Conservation (phyloP, 257 asterid genomes). For the Mitragyna speciosa region DNA sequence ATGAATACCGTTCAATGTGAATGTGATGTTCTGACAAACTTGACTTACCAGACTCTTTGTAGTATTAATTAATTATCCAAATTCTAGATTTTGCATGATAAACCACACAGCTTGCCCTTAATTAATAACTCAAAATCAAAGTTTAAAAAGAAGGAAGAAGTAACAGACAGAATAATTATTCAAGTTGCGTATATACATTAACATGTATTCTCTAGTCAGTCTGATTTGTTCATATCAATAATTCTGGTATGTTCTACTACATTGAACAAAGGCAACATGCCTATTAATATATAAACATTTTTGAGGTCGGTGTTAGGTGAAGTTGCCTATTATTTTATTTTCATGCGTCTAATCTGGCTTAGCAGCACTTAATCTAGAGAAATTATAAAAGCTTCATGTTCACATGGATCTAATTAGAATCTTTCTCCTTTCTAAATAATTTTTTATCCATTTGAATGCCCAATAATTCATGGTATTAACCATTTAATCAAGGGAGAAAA, state of each 20-base stretch:
- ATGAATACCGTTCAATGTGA: not conserved
- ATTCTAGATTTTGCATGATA: not conserved
- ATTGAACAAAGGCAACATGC: not conserved
- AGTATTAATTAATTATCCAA: not conserved
- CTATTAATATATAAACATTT: not conserved
- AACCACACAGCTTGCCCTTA: no score
- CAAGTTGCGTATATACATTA: constrained; percentile 4
- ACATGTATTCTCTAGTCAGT: not conserved
- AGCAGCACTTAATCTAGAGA: not conserved
- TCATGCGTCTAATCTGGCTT: not conserved
- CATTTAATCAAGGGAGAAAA: not conserved
- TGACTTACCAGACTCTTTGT: not conserved
- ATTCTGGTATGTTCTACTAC: not conserved
- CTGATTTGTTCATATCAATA: not conserved
- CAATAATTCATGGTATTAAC: no score
- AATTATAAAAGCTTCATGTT: not conserved
- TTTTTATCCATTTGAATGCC: not conserved
- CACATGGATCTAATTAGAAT: not conserved
- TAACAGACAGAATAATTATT: not conserved
- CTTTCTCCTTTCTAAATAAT: not conserved
- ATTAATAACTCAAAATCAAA: no score
- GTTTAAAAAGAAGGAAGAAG: not conserved
- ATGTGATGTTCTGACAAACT: not conserved
- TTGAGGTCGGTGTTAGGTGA: not conserved
- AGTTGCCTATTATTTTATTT: not conserved